Evolutionary conservation across 306 rosid genomes (phyloP).

Genomic region (Ormosia semicastrata): DNA sequence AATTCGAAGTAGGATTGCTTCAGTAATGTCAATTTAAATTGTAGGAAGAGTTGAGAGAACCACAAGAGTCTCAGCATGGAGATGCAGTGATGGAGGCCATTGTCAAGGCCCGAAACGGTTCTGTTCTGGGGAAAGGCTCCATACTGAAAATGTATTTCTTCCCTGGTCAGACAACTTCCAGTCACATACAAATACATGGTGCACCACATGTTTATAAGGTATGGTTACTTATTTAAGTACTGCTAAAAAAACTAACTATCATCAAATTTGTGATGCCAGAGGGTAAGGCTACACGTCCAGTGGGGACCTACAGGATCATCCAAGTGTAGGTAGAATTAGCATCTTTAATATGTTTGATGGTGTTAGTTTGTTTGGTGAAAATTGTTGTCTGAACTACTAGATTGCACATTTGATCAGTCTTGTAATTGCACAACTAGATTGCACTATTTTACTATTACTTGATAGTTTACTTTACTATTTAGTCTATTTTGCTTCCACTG

Average conservation of each 20-base stretch:
- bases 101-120: conserved; percentile 73
- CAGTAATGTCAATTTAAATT: conserved; percentile 34
- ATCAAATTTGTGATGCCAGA: conserved; percentile 45
- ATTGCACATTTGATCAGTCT: conserved; percentile 8
- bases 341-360: conserved; percentile 26
- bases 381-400: neutral
- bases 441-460: neutral
- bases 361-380: conserved; percentile 17
- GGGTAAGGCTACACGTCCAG: conserved; percentile 43
- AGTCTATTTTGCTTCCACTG: neutral
- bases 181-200: conserved; percentile 72
- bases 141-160: conserved; percentile 92
- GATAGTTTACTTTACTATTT: neutral
- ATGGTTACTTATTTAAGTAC: conserved; percentile 23
- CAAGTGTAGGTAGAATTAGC: conserved; percentile 43
- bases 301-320: conserved; percentile 41
- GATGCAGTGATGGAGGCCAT: conserved; percentile 89
- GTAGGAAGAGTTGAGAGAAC: conserved; percentile 82
- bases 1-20: conserved; percentile 19
- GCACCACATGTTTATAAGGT: conserved; percentile 90
- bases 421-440: neutral
- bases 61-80: conserved; percentile 85
- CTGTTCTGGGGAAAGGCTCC: conserved; percentile 88
- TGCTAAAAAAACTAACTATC: conserved; percentile 32
- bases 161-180: conserved; percentile 91